phyloP scores from a whole-genome alignment of 176 grass and related monocot species.

The Alopecurus myosuroides region DNA sequence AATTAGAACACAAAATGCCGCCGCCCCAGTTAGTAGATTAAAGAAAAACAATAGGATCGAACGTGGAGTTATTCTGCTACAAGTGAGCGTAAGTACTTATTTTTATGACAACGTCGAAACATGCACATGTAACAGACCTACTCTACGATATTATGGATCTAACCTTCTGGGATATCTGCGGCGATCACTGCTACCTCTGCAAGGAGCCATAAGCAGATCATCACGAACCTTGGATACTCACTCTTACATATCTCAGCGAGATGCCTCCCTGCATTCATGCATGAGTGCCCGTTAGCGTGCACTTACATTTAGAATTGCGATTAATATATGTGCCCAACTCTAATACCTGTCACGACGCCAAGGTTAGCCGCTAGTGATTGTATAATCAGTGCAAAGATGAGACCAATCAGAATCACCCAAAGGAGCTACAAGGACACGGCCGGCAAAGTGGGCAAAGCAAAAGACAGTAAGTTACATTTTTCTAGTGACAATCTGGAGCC shows the following conservation, averaged over 20 bases:
- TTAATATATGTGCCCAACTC: neutral
- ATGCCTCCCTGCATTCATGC: slow-evolving; percentile 52
- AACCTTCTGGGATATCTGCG: slow-evolving; percentile 90
- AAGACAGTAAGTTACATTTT: neutral
- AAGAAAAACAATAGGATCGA: neutral
- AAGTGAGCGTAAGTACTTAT: neutral
- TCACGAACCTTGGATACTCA: slow-evolving; percentile 63
- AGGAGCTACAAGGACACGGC: slow-evolving; percentile 45
- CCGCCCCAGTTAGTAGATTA: neutral
- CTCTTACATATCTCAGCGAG: slow-evolving; percentile 80
- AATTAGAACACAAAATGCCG: neutral
- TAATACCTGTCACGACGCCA: slow-evolving; percentile 80
- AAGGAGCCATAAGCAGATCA: slow-evolving; percentile 56
- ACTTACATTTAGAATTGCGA: neutral
- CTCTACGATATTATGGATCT: neutral
- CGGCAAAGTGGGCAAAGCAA: neutral
- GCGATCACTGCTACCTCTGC: slow-evolving; percentile 79
- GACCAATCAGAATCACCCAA: slow-evolving; percentile 86
- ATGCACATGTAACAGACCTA: neutral
- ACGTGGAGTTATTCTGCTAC: neutral
- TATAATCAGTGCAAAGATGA: slow-evolving; percentile 81
- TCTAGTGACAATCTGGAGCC: neutral
- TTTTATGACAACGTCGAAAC: neutral
- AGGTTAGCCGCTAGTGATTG: slow-evolving; percentile 89
- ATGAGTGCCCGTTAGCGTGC: neutral